Evolutionary conservation across 2,329 filamentous ascomycete genomes (phyloP).

Genomic region (Fusarium papillatum): DNA sequence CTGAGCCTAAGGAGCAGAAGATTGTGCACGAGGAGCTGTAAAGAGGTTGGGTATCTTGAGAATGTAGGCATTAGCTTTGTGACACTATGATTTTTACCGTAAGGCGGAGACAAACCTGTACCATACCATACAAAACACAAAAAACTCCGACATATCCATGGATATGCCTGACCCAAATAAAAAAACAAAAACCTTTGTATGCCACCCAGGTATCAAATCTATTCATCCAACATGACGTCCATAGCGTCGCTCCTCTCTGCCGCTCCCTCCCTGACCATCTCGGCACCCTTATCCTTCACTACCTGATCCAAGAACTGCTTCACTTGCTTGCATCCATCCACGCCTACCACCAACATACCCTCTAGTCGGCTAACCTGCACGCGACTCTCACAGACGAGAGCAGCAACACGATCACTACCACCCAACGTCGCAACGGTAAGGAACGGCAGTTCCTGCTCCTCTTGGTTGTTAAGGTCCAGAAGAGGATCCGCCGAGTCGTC

Average conservation of each 20-base stretch:
- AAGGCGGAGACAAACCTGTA: constrained; percentile 36
- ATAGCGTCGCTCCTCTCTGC: constrained; percentile 63
- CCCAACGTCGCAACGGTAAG: constrained; percentile 88
- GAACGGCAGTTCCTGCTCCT: constrained; percentile 91
- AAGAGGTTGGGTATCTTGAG: constrained; percentile 29
- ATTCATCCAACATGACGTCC: constrained; percentile 65
- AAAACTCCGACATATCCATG: constrained; percentile 35
- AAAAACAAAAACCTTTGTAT: neutral
- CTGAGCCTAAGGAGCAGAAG: constrained; percentile 43
- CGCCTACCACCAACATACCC: constrained; percentile 91
- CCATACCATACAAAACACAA: constrained; percentile 24
- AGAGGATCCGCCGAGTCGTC: constrained; percentile 82
- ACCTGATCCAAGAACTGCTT: constrained; percentile 85
- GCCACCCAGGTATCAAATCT: constrained; percentile 20
- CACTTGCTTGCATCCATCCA: constrained; percentile 93
- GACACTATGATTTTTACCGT: constrained; percentile 28
- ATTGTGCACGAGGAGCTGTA: constrained; percentile 65
- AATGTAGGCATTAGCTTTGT: constrained; percentile 36
- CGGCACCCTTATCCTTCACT: constrained; percentile 78
- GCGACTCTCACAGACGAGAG: constrained; percentile 88
- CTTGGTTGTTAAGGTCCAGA: constrained; percentile 82
- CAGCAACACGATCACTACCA: constrained; percentile 79
- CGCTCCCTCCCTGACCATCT: constrained; percentile 71
- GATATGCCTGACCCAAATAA: constrained; percentile 14
- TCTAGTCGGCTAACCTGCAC: constrained; percentile 88